A percentile compares a stretch with the other conserved stretches of the same genome.
Evolutionary conservation across 495 filamentous ascomycete species (phyloP).

Genomic region (Aspergillus olivimuriae): DNA sequence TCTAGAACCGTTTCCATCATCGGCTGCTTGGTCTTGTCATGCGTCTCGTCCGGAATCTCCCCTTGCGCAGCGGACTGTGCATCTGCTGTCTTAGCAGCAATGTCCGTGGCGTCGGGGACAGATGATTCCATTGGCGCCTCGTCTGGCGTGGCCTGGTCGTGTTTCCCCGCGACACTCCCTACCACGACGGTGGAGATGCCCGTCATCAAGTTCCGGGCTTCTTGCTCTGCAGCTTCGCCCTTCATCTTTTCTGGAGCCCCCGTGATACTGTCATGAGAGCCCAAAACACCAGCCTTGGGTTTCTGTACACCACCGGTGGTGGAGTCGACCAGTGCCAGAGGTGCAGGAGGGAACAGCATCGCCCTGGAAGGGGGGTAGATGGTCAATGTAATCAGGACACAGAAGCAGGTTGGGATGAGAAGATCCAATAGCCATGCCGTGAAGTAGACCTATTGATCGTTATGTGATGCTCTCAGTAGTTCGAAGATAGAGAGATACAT

Average conservation of each 20-base stretch:
- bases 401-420: conserved; percentile 55
- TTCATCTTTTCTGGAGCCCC: conserved; percentile 79
- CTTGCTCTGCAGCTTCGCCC: conserved; percentile 80
- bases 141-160: conserved; percentile 47
- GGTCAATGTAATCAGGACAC: conserved; percentile 58
- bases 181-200: conserved; percentile 69
- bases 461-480: not conserved
- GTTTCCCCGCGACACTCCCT: conserved; percentile 69
- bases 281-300: conserved; percentile 61
- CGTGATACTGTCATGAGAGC: conserved; percentile 71
- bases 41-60: conserved; percentile 33
- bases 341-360: conserved; percentile 68
- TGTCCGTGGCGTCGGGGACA: conserved; percentile 55
- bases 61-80: conserved; percentile 51
- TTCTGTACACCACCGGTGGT: conserved; percentile 58
- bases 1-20: conserved; percentile 74
- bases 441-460: conserved; percentile 59
- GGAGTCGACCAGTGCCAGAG: conserved; percentile 56
- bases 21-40: conserved; percentile 81
- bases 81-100: conserved; percentile 48
- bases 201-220: conserved; percentile 76
- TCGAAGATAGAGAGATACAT: conserved; percentile 6
- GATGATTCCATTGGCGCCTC: conserved; percentile 36
- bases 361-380: conserved; percentile 56
- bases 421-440: conserved; percentile 70